Evolutionary conservation across 2,329 filamentous ascomycete species (phyloP).

Genomic region (Hymenotorrendiella dingleyae): DNA sequence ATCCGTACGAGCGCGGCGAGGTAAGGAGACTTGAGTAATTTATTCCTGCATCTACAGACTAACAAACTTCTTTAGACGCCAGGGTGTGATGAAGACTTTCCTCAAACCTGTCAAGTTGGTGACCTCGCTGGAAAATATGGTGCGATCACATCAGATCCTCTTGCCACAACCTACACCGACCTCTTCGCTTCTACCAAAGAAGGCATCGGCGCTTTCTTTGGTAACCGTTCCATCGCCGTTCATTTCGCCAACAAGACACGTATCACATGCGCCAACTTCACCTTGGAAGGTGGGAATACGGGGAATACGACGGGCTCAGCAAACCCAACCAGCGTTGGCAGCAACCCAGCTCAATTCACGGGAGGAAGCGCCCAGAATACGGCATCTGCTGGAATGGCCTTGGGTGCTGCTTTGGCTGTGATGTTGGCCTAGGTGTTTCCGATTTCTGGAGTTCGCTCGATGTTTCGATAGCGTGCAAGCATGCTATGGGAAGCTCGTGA

Average conservation of each 20-base stretch:
- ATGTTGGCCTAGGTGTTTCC: no score
- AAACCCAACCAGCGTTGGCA: neutral
- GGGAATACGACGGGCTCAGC: neutral
- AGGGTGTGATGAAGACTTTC: constrained; percentile 50
- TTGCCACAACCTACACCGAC: constrained; percentile 47
- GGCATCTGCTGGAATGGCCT: no score
- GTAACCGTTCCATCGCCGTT: constrained; percentile 58
- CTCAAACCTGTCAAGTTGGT: constrained; percentile 67
- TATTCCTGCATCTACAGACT: neutral
- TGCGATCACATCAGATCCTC: constrained; percentile 47
- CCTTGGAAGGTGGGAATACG: constrained; percentile 12
- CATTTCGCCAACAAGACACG: constrained; percentile 60
- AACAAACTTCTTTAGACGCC: constrained; percentile 41
- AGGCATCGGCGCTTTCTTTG: constrained; percentile 52
- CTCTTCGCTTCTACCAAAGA: constrained; percentile 48
- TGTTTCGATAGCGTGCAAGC: no score
- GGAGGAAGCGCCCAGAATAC: no score
- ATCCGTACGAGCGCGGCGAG: constrained; percentile 58
- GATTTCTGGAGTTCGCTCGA: no score
- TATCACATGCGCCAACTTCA: constrained; percentile 60
- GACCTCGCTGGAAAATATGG: constrained; percentile 73
- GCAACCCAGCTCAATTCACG: neutral
- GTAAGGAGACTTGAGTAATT: no score
- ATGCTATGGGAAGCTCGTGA: no score
- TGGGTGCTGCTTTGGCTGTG: no score